Percentiles rank a stretch among this genome's conserved stretches.
These are phyloP conservation scores for Camptophora hylomeconis DNA, from an alignment of 2,329 filamentous ascomycete genomes.

Conservation along the genomic window DNA sequence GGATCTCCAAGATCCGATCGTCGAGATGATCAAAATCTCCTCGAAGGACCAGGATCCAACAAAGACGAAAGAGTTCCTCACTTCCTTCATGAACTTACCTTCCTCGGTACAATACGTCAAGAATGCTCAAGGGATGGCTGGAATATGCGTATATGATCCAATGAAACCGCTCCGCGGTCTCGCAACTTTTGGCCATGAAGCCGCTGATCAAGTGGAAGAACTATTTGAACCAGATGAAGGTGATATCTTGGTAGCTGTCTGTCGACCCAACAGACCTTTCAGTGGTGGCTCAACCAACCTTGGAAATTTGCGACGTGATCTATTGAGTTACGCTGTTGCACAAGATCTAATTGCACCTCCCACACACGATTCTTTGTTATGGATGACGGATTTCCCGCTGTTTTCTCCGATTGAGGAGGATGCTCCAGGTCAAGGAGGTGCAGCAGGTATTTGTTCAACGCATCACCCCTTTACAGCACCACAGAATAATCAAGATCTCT, in stretches of 20 bases:
- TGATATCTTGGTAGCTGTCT: slow-evolving; percentile 71
- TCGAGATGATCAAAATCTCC: slow-evolving; percentile 61
- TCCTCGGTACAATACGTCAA: slow-evolving; percentile 44
- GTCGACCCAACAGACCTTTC: slow-evolving; percentile 51
- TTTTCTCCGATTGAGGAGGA: slow-evolving; percentile 61
- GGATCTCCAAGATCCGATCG: slow-evolving; percentile 49
- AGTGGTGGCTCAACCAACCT: slow-evolving; percentile 55
- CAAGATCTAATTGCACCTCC: slow-evolving; percentile 40
- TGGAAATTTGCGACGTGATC: slow-evolving; percentile 56
- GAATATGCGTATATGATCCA: slow-evolving; percentile 62
- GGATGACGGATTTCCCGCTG: slow-evolving; percentile 84
- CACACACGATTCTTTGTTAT: slow-evolving; percentile 55
- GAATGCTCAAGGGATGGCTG: slow-evolving; percentile 67
- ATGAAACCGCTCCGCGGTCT: slow-evolving; percentile 64
- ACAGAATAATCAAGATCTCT: slow-evolving; percentile 55
- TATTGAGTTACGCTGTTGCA: slow-evolving; percentile 59
- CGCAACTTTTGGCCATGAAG: slow-evolving; percentile 63
- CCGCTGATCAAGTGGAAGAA: slow-evolving; percentile 44
- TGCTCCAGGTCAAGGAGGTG: slow-evolving; percentile 68
- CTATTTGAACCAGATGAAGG: slow-evolving; percentile 49
- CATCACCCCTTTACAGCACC: slow-evolving; percentile 96
- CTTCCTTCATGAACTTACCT: slow-evolving; percentile 57
- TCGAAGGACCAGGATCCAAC: slow-evolving; percentile 31
- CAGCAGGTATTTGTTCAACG: slow-evolving; percentile 68
- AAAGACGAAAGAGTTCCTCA: slow-evolving; percentile 49